These are phyloP conservation scores for Closterium sp. DNA, from an alignment of 139 green algal genomes.

Conservation along the genomic window DNA sequence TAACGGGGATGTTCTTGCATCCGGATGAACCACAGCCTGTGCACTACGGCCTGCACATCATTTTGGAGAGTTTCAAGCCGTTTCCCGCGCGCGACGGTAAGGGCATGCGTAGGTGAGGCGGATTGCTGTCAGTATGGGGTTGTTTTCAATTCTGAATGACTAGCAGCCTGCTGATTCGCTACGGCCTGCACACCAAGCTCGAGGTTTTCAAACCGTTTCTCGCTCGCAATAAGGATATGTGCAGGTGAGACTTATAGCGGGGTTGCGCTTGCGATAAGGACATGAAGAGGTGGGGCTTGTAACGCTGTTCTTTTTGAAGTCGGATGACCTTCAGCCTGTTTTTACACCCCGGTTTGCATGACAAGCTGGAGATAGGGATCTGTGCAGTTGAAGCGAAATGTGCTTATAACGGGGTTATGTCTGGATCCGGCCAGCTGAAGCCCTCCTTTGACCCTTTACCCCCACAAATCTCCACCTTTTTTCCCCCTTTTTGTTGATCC, in stretches of 20 bases:
- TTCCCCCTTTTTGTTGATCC: too few species aligned
- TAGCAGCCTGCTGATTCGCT: slow-evolving; percentile 86
- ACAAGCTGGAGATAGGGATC: slow-evolving; percentile 71
- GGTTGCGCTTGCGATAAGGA: too few species aligned
- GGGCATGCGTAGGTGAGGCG: slow-evolving; percentile 31
- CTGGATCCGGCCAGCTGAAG: neutral
- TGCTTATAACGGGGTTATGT: neutral
- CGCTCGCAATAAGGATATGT: slow-evolving; percentile 48
- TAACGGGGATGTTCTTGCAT: slow-evolving; percentile 52
- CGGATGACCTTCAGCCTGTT: slow-evolving; percentile 64
- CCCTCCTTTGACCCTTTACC: too few species aligned
- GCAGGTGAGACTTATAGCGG: neutral
- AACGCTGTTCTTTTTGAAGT: too few species aligned
- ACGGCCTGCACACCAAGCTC: slow-evolving; percentile 81
- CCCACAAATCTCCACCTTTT: too few species aligned
- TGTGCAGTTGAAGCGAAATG: slow-evolving; percentile 9
- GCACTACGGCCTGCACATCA: slow-evolving; percentile 81
- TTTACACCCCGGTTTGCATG: slow-evolving; percentile 83
- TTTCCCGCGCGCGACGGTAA: neutral
- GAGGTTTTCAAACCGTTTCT: slow-evolving; percentile 73
- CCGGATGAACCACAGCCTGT: slow-evolving; percentile 87
- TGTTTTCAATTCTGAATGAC: slow-evolving; percentile 87
- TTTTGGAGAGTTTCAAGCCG: slow-evolving; percentile 81
- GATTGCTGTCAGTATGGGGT: neutral
- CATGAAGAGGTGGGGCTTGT: too few species aligned